Evolutionary conservation across 306 rosid species (phyloP).

Genomic region (Adenanthera pavonina): DNA sequence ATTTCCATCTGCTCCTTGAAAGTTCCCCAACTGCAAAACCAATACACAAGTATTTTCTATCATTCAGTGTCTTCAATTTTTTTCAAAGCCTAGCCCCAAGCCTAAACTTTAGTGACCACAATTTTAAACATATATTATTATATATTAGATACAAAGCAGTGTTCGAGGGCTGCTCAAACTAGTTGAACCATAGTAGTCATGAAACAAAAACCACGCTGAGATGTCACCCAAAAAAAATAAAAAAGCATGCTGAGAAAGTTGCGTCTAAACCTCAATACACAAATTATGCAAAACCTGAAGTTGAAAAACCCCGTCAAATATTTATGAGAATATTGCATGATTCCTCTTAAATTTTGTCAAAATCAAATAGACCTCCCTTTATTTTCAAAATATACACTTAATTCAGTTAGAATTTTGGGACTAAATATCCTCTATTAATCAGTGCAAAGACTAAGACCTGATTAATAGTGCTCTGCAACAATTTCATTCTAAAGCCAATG

Average conservation of each 20-base stretch:
- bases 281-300: background rate
- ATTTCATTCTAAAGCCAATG: background rate
- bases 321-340: too few relatives aligned
- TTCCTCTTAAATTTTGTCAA: too few relatives aligned
- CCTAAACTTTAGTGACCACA: conserved; percentile 9
- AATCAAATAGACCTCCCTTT: too few relatives aligned
- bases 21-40: conserved; percentile 77
- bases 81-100: conserved; percentile 24
- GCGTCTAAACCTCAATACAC: background rate
- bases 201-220: background rate
- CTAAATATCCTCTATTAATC: too few relatives aligned
- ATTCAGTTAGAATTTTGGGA: too few relatives aligned
- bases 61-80: conserved; percentile 30
- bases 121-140: background rate
- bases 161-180: background rate
- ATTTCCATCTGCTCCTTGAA: conserved; percentile 86
- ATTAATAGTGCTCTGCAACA: conserved; percentile 6
- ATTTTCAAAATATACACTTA: too few relatives aligned
- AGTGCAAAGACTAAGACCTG: conserved; percentile 2
- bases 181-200: background rate
- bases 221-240: too few relatives aligned
- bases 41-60: conserved; percentile 33
- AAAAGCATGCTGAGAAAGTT: background rate
- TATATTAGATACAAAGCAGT: conserved; percentile 20
- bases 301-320: background rate